Base-by-base conservation (phyloP, 306 rosid genomes). In the Lupinus albus region DNA sequence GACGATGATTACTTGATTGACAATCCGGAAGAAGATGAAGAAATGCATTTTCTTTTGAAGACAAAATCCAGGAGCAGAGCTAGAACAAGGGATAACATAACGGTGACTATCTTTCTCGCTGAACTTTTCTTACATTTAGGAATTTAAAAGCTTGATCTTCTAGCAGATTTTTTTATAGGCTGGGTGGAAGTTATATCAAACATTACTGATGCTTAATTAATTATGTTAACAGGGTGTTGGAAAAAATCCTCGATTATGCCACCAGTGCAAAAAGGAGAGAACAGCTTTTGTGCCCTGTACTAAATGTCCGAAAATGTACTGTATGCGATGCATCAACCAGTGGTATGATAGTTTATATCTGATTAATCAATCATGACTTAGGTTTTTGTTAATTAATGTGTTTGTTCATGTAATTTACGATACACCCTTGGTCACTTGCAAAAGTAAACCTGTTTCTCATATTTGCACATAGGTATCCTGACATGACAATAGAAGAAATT, bases 221-320 rank as follows among this genome's bases (percentile, higher is more conserved):
- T 71, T 65, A 28, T 68, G 15, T 45, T 18, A 32, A 51, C 73
- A 87, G 93, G 77, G 16, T 68, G 70, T 28, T 42, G 81, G 13
- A 55, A 73, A 50, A 59, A 71, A 42, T 51, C 8, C 54, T 47
- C 50, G 73, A 68, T 81, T 8, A 66, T 91, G 97, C 71, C 97
- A 91, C 63, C 97, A 91, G 68, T 91, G 97, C 77, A 84, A 79
- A 76, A 79, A 71, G 80, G 84, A 74, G 49, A 83, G 79, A 30
- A 51, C 30, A 66, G 42, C 25, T 15, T 72, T 73, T 50, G 76
- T 86, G 49, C 84, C 87, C 42, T 91, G 97, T 76, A 65, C 77
- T 60, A 79, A 68, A 11, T 91, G 97, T 75, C 16, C 57, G 53
- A 86, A 83, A 71, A 45, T 88, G 54, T 91, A 91, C 77, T 91